phyloP scores from a whole-genome alignment of 257 asterid species.

The Solanum chmielewskii region DNA sequence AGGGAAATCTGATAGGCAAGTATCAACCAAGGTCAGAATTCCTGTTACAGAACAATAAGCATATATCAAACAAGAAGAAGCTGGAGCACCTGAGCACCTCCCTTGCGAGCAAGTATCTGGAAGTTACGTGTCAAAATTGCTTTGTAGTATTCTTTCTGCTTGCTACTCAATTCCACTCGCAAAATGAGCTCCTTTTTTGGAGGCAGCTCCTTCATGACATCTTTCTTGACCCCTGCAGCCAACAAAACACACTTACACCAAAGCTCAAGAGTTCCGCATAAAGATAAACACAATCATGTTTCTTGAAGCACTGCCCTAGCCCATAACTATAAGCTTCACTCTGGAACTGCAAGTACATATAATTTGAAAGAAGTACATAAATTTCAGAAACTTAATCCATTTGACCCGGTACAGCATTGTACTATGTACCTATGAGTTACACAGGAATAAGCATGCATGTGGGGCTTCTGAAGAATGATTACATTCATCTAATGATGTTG shows the following conservation, averaged over 20 bases:
- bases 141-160: slow-evolving; percentile 93
- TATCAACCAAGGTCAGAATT: slow-evolving; percentile 6
- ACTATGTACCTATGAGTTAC: not conserved
- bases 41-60: not conserved
- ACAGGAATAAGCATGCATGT: not conserved
- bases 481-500: not conserved
- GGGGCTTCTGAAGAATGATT: not conserved
- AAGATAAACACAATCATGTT: not conserved
- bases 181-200: slow-evolving; percentile 93
- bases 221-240: slow-evolving; percentile 83
- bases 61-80: slow-evolving; percentile 4
- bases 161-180: slow-evolving; percentile 92
- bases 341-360: not conserved
- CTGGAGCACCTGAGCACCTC: slow-evolving; percentile 82
- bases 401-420: not conserved
- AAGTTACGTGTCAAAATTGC: slow-evolving; percentile 94
- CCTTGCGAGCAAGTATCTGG: slow-evolving; percentile 90
- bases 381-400: not conserved
- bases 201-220: slow-evolving; percentile 90
- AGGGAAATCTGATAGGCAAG: slow-evolving; percentile 65
- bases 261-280: not conserved
- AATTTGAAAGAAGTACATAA: not conserved
- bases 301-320: not conserved
- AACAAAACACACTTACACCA: not conserved
- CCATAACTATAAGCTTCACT: not conserved